Percentiles rank a stretch among this genome's conserved stretches.
Conservation (phyloP, 2,329 filamentous ascomycete genomes). For the Leptographium wingfieldii region DNA sequence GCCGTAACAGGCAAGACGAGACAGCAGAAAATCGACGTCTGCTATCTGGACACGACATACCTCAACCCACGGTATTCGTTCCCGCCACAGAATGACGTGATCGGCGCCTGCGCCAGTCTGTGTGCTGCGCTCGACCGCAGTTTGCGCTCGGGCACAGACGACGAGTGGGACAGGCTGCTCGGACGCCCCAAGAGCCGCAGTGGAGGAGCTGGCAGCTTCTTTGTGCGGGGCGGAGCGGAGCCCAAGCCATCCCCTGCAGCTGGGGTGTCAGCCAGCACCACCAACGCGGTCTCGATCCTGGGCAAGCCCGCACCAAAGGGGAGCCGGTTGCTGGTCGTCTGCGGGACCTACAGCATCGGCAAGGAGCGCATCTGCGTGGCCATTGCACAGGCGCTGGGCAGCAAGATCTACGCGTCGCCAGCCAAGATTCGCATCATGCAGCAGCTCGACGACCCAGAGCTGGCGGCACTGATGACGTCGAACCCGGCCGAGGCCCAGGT, state of each 20-base stretch:
- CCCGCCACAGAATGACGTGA: constrained; percentile 77
- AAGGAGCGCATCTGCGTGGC: constrained; percentile 93
- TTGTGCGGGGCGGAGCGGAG: neutral
- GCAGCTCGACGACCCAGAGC: constrained; percentile 74
- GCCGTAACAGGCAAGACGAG: constrained; percentile 54
- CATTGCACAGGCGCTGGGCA: constrained; percentile 72
- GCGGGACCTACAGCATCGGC: constrained; percentile 94
- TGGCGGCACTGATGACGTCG: constrained; percentile 63
- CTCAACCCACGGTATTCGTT: constrained; percentile 93
- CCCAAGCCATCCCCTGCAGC: neutral
- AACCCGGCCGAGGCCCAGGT: constrained; percentile 81
- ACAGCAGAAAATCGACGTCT: constrained; percentile 85
- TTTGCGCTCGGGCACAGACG: constrained; percentile 25
- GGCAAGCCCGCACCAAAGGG: constrained; percentile 10
- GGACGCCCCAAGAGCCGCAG: constrained; percentile 19
- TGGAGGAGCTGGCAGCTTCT: neutral
- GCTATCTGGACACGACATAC: constrained; percentile 96
- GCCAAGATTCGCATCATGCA: constrained; percentile 74
- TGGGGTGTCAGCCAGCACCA: neutral
- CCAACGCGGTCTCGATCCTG: neutral
- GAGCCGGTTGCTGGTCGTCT: constrained; percentile 74
- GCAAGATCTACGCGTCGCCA: constrained; percentile 79
- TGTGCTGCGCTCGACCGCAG: constrained; percentile 43
- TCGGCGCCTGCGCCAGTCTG: constrained; percentile 75
- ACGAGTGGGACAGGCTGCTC: constrained; percentile 32